A percentile compares a stretch with the other conserved stretches of the same genome.
phyloP scores from a whole-genome alignment of 805 yeast genomes.

The Candida michaelii region DNA sequence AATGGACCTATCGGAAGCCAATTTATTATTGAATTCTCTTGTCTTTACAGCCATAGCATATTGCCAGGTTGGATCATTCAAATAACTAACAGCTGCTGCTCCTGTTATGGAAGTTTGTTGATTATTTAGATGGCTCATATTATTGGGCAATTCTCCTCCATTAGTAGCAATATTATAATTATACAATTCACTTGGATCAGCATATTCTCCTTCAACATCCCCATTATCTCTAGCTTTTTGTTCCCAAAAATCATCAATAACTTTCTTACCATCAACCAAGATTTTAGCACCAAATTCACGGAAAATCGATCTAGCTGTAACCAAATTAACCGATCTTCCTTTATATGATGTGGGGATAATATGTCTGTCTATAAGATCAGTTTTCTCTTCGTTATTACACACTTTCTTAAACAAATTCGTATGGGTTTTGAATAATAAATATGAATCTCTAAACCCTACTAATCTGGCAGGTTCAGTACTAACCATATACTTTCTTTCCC shows the following conservation, averaged over 20 bases:
- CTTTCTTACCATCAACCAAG: conserved; percentile 74
- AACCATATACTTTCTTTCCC: conserved; percentile 78
- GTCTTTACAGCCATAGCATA: conserved; percentile 80
- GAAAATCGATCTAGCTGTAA: conserved; percentile 85
- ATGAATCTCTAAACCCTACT: conserved; percentile 91
- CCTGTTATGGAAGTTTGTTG: conserved; percentile 27
- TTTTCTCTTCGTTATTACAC: conserved; percentile 73
- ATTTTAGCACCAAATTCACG: conserved; percentile 90
- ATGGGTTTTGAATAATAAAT: conserved; percentile 85
- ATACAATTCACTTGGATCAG: conserved; percentile 60
- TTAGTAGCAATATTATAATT: conserved; percentile 25
- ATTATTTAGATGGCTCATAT: conserved; percentile 16
- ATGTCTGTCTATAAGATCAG: conserved; percentile 76
- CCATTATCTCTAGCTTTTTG: conserved; percentile 57
- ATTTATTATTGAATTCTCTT: conserved; percentile 63
- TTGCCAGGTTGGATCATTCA: conserved; percentile 76
- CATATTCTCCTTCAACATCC: conserved; percentile 67
- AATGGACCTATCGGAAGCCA: conserved; percentile 57
- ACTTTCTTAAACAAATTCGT: conserved; percentile 70
- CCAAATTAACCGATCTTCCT: conserved; percentile 84
- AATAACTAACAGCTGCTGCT: conserved; percentile 41
- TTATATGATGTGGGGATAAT: conserved; percentile 87
- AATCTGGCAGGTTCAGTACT: conserved; percentile 96
- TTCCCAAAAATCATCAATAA: conserved; percentile 88
- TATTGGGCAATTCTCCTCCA: conserved; percentile 41